These are phyloP conservation scores for Bombardia bombarda DNA, from an alignment of 495 filamentous ascomycete genomes.

Conservation along the genomic window DNA sequence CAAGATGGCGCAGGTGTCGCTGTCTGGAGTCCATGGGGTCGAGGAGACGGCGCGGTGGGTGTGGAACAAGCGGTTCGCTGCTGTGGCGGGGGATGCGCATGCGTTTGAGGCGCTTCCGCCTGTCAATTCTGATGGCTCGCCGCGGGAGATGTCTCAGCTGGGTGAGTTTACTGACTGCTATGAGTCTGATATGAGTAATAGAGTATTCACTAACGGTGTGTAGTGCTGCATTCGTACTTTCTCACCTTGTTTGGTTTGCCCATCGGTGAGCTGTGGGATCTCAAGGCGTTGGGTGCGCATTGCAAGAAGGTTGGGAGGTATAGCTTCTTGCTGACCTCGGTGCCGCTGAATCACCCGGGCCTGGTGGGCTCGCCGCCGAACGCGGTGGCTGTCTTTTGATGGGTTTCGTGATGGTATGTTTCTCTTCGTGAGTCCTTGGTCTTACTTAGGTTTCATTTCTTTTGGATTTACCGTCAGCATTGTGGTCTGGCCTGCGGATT, in stretches of 20 bases:
- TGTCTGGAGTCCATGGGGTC: constrained; percentile 39
- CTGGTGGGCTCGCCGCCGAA: constrained; percentile 39
- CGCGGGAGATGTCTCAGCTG: constrained; percentile 15
- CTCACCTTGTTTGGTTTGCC: constrained; percentile 57
- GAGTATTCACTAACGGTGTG: constrained; percentile 20
- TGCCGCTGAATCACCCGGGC: constrained; percentile 51
- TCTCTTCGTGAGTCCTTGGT: no score
- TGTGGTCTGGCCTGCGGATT: no score
- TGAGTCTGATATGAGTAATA: no score
- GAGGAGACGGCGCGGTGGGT: constrained; percentile 50
- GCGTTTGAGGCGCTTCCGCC: constrained; percentile 39
- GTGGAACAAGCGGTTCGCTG: constrained; percentile 48
- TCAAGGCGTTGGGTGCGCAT: constrained; percentile 41
- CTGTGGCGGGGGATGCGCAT: constrained; percentile 43
- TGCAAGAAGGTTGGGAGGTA: constrained; percentile 51
- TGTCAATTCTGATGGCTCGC: constrained; percentile 25
- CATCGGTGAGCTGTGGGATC: constrained; percentile 57
- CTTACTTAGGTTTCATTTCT: no score
- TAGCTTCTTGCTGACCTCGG: constrained; percentile 61
- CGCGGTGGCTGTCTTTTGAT: constrained; percentile 46
- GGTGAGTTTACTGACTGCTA: constrained; percentile 30
- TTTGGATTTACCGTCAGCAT: no score
- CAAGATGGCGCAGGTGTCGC: constrained; percentile 18
- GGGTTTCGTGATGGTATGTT: no score
- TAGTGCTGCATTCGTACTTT: constrained; percentile 55